These are phyloP conservation scores for Pterulicium gracile DNA, from an alignment of 1,284 basidiomycete species.

Conservation along the genomic window DNA sequence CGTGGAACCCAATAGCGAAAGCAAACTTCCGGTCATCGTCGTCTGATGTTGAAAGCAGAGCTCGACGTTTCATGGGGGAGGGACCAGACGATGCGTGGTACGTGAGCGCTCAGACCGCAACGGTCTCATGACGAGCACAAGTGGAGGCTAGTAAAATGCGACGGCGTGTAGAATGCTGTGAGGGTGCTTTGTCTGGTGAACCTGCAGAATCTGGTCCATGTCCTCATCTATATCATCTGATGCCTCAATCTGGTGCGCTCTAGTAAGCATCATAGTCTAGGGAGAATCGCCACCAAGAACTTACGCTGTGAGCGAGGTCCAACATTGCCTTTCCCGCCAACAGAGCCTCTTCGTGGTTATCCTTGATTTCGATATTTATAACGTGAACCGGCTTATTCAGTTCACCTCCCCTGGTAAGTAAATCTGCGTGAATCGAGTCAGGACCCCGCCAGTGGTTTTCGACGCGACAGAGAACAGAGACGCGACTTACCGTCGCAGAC, in stretches of 20 bases:
- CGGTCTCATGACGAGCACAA: too few relatives aligned
- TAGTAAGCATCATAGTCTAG: constrained; percentile 11
- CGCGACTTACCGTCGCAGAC: constrained; percentile 83
- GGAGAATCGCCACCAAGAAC: constrained; percentile 18
- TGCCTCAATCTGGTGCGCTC: constrained; percentile 62
- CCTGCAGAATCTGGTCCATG: constrained; percentile 78
- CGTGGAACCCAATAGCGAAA: too few relatives aligned
- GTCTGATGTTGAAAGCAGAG: too few relatives aligned
- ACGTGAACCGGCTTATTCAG: constrained; percentile 91
- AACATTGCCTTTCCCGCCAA: constrained; percentile 94
- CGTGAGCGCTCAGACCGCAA: too few relatives aligned
- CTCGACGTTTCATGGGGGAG: too few relatives aligned
- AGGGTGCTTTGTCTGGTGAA: constrained; percentile 83
- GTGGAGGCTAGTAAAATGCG: constrained; percentile 61
- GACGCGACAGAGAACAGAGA: constrained; percentile 3
- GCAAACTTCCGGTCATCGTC: too few relatives aligned
- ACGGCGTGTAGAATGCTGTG: constrained; percentile 90
- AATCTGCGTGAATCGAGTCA: constrained; percentile 42
- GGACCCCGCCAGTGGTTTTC: too few relatives aligned
- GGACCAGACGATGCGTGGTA: too few relatives aligned
- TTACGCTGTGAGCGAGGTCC: constrained; percentile 83
- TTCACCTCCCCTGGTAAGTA: constrained; percentile 83
- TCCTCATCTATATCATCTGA: constrained; percentile 85
- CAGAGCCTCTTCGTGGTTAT: constrained; percentile 96
- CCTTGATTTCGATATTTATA: constrained; percentile 98